Base-by-base conservation (phyloP, 768 basidiomycete genomes). In the Lyophyllum shimeji region DNA sequence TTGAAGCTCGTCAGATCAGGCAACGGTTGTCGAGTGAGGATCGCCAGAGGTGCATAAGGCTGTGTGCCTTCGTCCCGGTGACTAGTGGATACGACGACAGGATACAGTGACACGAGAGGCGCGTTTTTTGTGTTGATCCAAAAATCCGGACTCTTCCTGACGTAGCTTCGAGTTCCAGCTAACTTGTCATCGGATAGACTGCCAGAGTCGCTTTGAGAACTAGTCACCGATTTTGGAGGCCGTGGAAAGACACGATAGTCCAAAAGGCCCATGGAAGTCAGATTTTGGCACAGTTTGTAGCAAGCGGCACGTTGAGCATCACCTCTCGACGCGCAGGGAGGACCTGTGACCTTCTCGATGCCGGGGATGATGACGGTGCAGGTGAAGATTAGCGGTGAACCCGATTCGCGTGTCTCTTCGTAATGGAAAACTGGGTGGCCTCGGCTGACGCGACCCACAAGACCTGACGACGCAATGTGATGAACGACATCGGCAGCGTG, bases 1-100 rank as follows among this genome's bases (percentile, higher is more conserved):
- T 76, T 75, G 69, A 93, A 84, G 31, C 69, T 62, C 2, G 74
- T 65, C 20, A 93, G 63, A 21, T 70, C 62, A 2, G 91, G 89
- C 7, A 93, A 72, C 15, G 89, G 87, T 23, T 76, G 74, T 44
- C 85, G 79, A 7, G 90, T 89, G 39, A 94, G 73, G 33, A 94
- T 66, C 17, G 84, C 66, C 53, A 94, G 71, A 2, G 89, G 85
- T 11, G 78, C 79, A 60, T 82, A 80, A n/a, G 70, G 57, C 51
- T 71, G 67, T 23, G 65, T 63, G 24, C 67, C 69, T 13, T 67
- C 61, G 27, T 65, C 68, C 18, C 69, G 60, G 11, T 67, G 67
- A 11, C 70, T 65, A 3, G 77, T 66, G 48, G 75, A 66, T 39
- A 91, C 71, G 29, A 89, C 68, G 7, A 78, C 77, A 1, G 88